Conservation (phyloP, 768 basidiomycete genomes). For the Termitomyces sp. region DNA sequence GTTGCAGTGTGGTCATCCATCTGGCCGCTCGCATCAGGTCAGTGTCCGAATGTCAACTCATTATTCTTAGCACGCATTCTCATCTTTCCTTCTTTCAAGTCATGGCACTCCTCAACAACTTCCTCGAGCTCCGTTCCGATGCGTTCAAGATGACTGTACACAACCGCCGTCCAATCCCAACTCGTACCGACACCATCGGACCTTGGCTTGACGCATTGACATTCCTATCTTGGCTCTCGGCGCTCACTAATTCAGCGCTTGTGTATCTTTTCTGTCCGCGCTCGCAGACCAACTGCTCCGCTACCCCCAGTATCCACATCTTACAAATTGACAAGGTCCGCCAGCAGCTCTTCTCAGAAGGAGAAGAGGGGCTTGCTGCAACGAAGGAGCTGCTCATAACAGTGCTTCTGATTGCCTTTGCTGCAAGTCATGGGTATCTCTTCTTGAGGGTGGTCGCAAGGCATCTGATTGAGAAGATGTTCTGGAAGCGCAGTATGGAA, state of each 20-base stretch:
- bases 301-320: constrained; percentile 7
- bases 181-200: constrained; percentile 88
- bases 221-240: constrained; percentile 86
- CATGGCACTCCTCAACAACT: constrained; percentile 90
- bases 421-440: constrained; percentile 85
- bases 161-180: constrained; percentile 77
- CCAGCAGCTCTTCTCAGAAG: constrained; percentile 20
- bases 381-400: constrained; percentile 54
- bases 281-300: constrained; percentile 16
- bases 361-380: constrained; percentile 24
- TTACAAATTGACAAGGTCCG: constrained; percentile 25
- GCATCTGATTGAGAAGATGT: constrained; percentile 67
- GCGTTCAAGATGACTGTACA: constrained; percentile 94
- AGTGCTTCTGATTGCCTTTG: constrained; percentile 70
- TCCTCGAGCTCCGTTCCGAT: constrained; percentile 88
- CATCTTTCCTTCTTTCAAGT: constrained; percentile 28
- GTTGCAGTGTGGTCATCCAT: constrained; percentile 90
- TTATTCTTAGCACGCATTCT: neutral
- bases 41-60: constrained; percentile 16
- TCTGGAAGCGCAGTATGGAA: constrained; percentile 76
- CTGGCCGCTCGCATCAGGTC: constrained; percentile 87
- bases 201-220: constrained; percentile 90
- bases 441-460: constrained; percentile 58
- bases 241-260: constrained; percentile 85
- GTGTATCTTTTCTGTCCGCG: constrained; percentile 76